Evolutionary conservation across 116 monocot species (phyloP).

Genomic region (Zostera marina): DNA sequence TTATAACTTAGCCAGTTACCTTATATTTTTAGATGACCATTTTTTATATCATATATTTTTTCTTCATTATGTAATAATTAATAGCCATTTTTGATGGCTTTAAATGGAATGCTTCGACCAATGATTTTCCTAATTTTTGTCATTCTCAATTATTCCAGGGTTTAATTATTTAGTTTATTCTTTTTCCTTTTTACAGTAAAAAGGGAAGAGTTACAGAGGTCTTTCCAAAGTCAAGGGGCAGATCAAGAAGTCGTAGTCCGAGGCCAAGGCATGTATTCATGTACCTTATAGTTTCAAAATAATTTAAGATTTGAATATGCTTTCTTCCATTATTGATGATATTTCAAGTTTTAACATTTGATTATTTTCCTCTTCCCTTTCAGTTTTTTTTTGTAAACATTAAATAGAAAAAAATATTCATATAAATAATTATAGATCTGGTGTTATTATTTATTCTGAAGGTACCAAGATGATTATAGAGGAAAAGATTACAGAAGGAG

Average conservation of each 20-base stretch:
- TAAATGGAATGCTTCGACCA: too few species aligned
- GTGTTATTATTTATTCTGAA: conserved; percentile 5
- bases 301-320: neutral
- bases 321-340: neutral
- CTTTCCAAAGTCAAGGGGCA: conserved; percentile 25
- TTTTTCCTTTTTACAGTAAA: conserved; percentile 28
- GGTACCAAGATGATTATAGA: conserved; percentile 41
- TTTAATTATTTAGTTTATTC: neutral
- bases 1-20: too few species aligned
- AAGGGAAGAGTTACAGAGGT: conserved; percentile 76
- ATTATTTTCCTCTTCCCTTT: neutral
- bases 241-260: conserved; percentile 86
- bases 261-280: conserved; percentile 34
- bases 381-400: neutral
- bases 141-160: too few species aligned
- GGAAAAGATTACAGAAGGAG: conserved; percentile 18
- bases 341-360: neutral
- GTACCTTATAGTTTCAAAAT: neutral
- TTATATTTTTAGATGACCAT: too few species aligned
- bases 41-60: too few species aligned
- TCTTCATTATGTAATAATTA: too few species aligned
- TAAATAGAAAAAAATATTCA: neutral
- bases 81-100: too few species aligned
- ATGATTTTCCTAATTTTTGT: too few species aligned
- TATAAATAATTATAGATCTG: neutral